These are phyloP conservation scores for Neonectria neomacrospora DNA, from an alignment of 2,329 filamentous ascomycete genomes.

Conservation along the genomic window DNA sequence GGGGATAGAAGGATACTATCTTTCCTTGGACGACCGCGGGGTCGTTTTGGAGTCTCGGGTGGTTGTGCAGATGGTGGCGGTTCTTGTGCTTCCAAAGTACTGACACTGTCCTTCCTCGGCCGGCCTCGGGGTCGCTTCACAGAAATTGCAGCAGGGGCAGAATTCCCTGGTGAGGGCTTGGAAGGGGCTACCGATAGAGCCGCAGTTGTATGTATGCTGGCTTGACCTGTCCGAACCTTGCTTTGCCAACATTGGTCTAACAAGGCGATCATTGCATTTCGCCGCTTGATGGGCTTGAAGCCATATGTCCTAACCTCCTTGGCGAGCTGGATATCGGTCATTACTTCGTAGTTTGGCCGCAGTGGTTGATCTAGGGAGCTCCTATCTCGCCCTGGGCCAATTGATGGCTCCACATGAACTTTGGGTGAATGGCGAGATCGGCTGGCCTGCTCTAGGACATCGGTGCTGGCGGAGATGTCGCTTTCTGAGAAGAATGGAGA, in stretches of 20 bases:
- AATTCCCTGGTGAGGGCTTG: conserved; percentile 24
- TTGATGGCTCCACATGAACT: neutral
- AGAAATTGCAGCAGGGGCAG: conserved; percentile 17
- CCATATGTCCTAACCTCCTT: conserved; percentile 72
- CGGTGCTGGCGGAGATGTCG: conserved; percentile 34
- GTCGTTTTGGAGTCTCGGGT: conserved; percentile 49
- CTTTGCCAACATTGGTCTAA: conserved; percentile 78
- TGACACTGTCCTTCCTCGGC: conserved; percentile 47
- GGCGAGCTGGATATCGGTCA: conserved; percentile 71
- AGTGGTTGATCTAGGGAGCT: conserved; percentile 19
- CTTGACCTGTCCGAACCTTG: conserved; percentile 53
- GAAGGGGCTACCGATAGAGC: conserved; percentile 30
- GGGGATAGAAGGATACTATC: conserved; percentile 25
- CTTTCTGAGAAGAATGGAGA: conserved; percentile 37
- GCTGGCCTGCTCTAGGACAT: conserved; percentile 3
- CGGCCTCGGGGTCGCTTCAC: conserved; percentile 48
- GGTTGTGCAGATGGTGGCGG: conserved; percentile 51
- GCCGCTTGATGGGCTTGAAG: conserved; percentile 77
- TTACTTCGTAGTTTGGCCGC: conserved; percentile 68
- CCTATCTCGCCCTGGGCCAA: neutral
- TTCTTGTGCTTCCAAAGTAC: conserved; percentile 43
- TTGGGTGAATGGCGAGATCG: neutral
- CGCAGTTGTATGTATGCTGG: conserved; percentile 33
- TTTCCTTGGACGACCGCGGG: conserved; percentile 58
- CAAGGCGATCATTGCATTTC: conserved; percentile 75